These are phyloP conservation scores for Citrullus colocynthis DNA, from an alignment of 306 rosid genomes.

Conservation along the genomic window DNA sequence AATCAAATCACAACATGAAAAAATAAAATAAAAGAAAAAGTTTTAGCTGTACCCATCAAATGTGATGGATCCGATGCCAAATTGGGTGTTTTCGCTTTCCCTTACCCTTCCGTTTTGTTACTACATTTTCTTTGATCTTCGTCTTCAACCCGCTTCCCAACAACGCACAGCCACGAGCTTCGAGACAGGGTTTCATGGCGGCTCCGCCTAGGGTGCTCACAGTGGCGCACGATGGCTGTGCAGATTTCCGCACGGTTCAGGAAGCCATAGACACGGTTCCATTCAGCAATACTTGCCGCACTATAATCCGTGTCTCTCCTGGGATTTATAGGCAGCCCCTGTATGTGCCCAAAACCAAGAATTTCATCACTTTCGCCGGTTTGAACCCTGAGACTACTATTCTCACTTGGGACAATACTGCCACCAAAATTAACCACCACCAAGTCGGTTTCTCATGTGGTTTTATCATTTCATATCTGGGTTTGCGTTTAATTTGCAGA, in stretches of 20 bases:
- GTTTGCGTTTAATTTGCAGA: conserved; percentile 4
- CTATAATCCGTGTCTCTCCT: conserved; percentile 54
- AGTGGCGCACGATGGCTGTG: conserved; percentile 63
- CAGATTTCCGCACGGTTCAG: conserved; percentile 58
- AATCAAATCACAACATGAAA: not conserved
- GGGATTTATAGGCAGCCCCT: conserved; percentile 72
- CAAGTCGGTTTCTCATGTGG: conserved; percentile 28
- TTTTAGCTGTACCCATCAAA: not conserved
- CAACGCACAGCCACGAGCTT: not conserved
- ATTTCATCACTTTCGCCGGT: conserved; percentile 59
- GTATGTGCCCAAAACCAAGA: conserved; percentile 78
- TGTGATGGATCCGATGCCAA: not conserved
- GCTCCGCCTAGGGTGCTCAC: conserved; percentile 31
- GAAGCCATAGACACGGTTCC: conserved; percentile 82
- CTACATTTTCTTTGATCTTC: not conserved
- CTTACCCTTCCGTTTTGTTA: not conserved
- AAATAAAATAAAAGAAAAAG: not conserved
- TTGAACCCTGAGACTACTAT: conserved; percentile 45
- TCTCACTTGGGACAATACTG: conserved; percentile 80
- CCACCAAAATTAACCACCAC: conserved; percentile 56
- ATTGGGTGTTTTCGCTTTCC: not conserved
- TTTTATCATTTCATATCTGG: conserved; percentile 1
- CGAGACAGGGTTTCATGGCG: conserved; percentile 28
- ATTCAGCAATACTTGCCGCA: conserved; percentile 53
- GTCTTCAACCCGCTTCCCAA: not conserved